Base-by-base conservation (phyloP, 345 rosid species). In the Litchi chinensis region DNA sequence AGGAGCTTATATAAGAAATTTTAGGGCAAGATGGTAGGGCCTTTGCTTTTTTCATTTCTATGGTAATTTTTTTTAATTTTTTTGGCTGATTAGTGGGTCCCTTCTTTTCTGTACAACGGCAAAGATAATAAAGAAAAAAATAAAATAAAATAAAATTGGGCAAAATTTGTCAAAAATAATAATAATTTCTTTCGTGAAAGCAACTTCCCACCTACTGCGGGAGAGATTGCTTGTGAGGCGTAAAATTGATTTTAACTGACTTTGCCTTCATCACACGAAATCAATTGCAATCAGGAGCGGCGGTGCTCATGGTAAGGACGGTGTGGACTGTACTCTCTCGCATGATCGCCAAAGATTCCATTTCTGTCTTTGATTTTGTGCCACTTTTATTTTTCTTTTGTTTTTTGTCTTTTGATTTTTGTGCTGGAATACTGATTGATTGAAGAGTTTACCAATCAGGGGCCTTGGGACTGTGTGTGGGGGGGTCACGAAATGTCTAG, bases 161-260 rank as follows among this genome's bases (percentile, higher is more conserved):
- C 37, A 32, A 32, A 32, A 1, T 32, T 32, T 32, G 37, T 32
- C 37, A 32, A 32, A 2, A 32, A 32, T 73, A 70, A 69, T 79
- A 81, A 82, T 85, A 82, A 86, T 77, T 66, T 79, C 79, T 0
- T 80, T 74, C n/a, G 60, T 28, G 89, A 91, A 91, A 90, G 89
- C 85, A 90, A 87, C 92, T 40, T 82, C 69, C 77, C 82, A 88
- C 91, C 97, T 3, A 85, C 89, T 75, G 79, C 21, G 24, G 63
- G 5, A 72, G 71, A 65, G 79, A 67, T 85, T 82, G 77, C 81
- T 79, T 85, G 81, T 74, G 79, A 76, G 73, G 50, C 59, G 68
- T 77, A 41, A 65, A 0, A 48, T 78, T 71, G 64, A 66, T 79
- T 70, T 75, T 39, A 32, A 69, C 64, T 12, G 16, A 43, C 76